These are phyloP conservation scores for Lojkania enalia DNA, from an alignment of 2,329 filamentous ascomycete genomes.

Conservation along the genomic window DNA sequence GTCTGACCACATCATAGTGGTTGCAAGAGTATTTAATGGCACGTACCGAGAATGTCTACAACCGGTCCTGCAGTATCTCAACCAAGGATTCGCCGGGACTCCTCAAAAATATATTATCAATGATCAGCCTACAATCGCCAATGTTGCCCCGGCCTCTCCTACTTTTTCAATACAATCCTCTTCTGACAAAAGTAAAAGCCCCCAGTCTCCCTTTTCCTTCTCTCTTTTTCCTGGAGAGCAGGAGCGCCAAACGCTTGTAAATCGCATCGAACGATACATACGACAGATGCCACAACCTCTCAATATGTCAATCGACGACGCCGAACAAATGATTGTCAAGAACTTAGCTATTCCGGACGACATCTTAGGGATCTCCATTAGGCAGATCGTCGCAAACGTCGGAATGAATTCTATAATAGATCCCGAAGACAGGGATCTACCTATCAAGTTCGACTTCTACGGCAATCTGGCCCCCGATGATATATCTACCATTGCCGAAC, in stretches of 20 bases:
- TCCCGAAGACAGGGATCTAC: neutral
- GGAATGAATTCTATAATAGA: neutral
- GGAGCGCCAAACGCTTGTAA: conserved; percentile 21
- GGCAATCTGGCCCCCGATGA: conserved; percentile 21
- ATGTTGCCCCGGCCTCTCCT: no score
- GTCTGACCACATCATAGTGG: conserved; percentile 53
- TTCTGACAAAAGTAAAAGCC: no score
- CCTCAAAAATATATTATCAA: no score
- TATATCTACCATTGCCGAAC: conserved; percentile 18
- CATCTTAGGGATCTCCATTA: conserved; percentile 20
- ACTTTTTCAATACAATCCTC: no score
- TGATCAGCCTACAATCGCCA: no score
- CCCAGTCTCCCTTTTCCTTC: no score
- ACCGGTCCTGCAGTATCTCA: conserved; percentile 6
- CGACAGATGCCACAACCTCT: conserved; percentile 12
- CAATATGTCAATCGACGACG: conserved; percentile 2
- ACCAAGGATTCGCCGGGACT: no score
- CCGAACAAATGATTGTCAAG: conserved; percentile 9
- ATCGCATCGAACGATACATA: conserved; percentile 21
- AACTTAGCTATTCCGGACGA: conserved; percentile 13
- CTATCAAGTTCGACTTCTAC: conserved; percentile 26
- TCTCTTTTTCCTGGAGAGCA: conserved; percentile 24
- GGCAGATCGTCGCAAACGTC: conserved; percentile 5
- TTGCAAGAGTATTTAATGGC: conserved; percentile 26
- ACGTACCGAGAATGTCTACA: no score